Base-by-base conservation (phyloP, 345 rosid species). In the Cochlearia excelsa region DNA sequence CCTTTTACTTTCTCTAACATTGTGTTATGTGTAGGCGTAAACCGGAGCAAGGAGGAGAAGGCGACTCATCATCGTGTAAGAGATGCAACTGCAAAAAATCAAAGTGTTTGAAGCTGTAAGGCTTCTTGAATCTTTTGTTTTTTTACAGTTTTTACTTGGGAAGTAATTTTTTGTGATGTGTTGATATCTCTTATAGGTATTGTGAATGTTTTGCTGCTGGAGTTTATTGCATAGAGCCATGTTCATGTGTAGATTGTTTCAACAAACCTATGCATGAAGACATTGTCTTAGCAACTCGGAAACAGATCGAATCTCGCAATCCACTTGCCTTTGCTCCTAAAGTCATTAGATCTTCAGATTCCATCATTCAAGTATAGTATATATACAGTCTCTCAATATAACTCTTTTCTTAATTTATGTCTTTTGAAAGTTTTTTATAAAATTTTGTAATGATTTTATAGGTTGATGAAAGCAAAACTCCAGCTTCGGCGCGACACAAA, bases 151-250 rank as follows among this genome's bases (percentile, higher is more conserved):
- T 16, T 16, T 16, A 16, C 23, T 16, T 16, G 23, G 23, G 23
- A 16, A 16, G 23, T 16, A 16, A 16, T 16, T 16, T 34, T 11
- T 56, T 41, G 23, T 16, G 28, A 7, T 61, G 26, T 50, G 29
- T 38, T 23, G 9, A 28, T 57, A 10, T 38, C 29, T 45, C 4
- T 87, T 53, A 61, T n/a, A 68, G 61, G 52, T 59, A 60, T 37
- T 68, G 98, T 56, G 98, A 91, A 77, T 91, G 98, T 64, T 91
- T 91, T 80, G 98, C 96, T 77, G 96, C 98, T 56, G 98, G 98
- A 37, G 83, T 84, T 8, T 91, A 85, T 16, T 16, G 23, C 23
- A 16, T 16, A 16, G 23, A 16, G 23, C 23, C 23, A 16, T 16
- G 23, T 16, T 16, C 23, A 16, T 16, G 23, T 16, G 23, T 16